Evolutionary conservation across 2,329 filamentous ascomycete species (phyloP).

Genomic region (Atkinsonella hypoxylon): DNA sequence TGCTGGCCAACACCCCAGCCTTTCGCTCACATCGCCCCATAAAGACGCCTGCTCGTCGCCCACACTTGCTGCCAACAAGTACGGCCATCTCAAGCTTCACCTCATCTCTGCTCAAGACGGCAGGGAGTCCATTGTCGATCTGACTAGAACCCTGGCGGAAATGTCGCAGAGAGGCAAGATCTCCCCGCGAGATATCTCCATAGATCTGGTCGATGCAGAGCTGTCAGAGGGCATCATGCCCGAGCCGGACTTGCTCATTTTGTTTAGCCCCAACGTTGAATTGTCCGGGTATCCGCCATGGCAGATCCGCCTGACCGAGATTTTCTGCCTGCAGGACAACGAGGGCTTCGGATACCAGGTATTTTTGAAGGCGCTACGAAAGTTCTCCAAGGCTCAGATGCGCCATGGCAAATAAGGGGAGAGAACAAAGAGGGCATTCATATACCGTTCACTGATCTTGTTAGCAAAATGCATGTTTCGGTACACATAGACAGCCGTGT

Average conservation of each 20-base stretch:
- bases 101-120: constrained; percentile 83
- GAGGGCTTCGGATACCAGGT: constrained; percentile 86
- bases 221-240: constrained; percentile 67
- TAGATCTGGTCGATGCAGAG: constrained; percentile 81
- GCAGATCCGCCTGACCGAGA: constrained; percentile 91
- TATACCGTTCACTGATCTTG: not conserved
- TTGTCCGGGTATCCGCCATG: constrained; percentile 90
- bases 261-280: constrained; percentile 76
- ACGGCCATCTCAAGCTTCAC: constrained; percentile 47
- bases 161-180: constrained; percentile 91
- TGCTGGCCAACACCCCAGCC: constrained; percentile 57
- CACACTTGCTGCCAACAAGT: constrained; percentile 16
- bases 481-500: not conserved
- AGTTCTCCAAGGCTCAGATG: constrained; percentile 81
- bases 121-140: constrained; percentile 83
- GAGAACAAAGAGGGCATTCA: not conserved
- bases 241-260: constrained; percentile 79
- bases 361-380: constrained; percentile 74
- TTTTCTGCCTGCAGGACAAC: constrained; percentile 69
- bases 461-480: not conserved
- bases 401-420: constrained; percentile 53
- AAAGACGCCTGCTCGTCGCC: constrained; percentile 24
- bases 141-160: constrained; percentile 85
- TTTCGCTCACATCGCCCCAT: constrained; percentile 44
- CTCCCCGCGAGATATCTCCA: constrained; percentile 66